phyloP scores from a whole-genome alignment of 192 early-diverging fungal genomes.

The Gonapodya prolifera region DNA sequence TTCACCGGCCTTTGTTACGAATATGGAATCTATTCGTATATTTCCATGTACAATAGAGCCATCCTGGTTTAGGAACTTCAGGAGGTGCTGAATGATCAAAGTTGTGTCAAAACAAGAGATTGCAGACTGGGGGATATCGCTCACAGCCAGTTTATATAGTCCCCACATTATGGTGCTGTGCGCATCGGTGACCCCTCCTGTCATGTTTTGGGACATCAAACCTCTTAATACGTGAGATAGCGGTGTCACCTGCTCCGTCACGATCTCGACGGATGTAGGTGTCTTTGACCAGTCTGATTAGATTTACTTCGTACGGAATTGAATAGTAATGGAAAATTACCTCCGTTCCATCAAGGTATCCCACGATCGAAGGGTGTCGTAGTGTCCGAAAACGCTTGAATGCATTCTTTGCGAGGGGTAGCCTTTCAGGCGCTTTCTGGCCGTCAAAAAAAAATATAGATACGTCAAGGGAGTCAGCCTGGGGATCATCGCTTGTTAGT shows the following conservation, averaged over 20 bases:
- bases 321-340: conserved; percentile 19
- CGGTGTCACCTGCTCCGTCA: conserved; percentile 72
- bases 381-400: conserved; percentile 77
- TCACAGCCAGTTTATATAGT: conserved; percentile 75
- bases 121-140: conserved; percentile 10
- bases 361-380: conserved; percentile 75
- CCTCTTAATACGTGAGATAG: conserved; percentile 18
- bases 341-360: conserved; percentile 80
- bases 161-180: conserved; percentile 62
- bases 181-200: conserved; percentile 34
- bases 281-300: conserved; percentile 25
- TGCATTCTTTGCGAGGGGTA: conserved; percentile 79
- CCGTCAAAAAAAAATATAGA: conserved; percentile 80
- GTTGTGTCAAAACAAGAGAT: conserved; percentile 5
- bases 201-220: conserved; percentile 25
- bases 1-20: conserved; percentile 80
- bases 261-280: conserved; percentile 70
- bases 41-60: conserved; percentile 80
- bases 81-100: conserved; percentile 40
- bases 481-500: neutral
- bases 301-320: conserved; percentile 3
- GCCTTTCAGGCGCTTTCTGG: conserved; percentile 41
- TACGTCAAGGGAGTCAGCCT: conserved; percentile 14
- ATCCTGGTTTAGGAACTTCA: conserved; percentile 81
- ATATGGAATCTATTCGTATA: conserved; percentile 64